Conservation (phyloP, 2,329 filamentous ascomycete genomes). For the Fusarium sp. region DNA sequence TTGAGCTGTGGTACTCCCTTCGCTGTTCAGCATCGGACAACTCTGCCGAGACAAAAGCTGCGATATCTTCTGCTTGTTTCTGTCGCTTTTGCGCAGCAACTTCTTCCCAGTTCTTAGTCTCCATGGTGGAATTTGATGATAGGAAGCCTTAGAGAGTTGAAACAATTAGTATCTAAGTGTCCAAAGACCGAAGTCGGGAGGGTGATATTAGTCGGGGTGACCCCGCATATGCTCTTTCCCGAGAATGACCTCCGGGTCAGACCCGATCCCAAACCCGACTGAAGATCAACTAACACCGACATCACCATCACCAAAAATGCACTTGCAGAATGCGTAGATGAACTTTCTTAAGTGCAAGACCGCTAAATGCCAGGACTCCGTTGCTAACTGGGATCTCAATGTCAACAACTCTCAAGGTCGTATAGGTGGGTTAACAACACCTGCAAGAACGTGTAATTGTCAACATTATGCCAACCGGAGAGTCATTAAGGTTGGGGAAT, state of each 20-base stretch:
- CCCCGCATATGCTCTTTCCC: not conserved
- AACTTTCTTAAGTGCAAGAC: fast-evolving
- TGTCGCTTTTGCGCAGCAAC: conserved; percentile 6
- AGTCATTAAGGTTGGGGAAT: fast-evolving
- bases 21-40: not conserved
- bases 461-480: fast-evolving
- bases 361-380: fast-evolving
- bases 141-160: not conserved
- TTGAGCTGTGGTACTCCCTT: not conserved
- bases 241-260: not conserved
- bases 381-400: not conserved
- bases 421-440: not conserved
- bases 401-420: fast-evolving
- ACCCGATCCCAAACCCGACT: not conserved
- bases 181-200: not conserved
- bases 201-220: not conserved
- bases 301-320: not conserved
- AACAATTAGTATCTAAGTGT: not conserved
- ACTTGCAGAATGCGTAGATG: too few species aligned
- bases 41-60: not conserved
- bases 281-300: not conserved
- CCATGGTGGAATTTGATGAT: not conserved
- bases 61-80: conserved; percentile 8
- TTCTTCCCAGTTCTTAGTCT: conserved; percentile 1
- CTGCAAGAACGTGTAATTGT: not conserved